Percentiles rank a stretch among this genome's conserved stretches.
Conservation (phyloP, 768 basidiomycete genomes). For the Boletus pseudopeckii region DNA sequence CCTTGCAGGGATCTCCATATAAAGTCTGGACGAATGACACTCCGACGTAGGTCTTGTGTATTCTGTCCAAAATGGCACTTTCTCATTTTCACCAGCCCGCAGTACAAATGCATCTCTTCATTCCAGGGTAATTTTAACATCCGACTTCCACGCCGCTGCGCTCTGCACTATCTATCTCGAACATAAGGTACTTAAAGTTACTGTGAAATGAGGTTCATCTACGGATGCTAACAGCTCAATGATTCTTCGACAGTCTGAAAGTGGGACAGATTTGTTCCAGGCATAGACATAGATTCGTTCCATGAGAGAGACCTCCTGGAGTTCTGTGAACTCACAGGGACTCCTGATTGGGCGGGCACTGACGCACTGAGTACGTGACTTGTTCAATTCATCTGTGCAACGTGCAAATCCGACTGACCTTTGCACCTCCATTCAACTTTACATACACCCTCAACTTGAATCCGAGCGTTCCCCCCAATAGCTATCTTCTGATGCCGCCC, state of each 20-base stretch:
- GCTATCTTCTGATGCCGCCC: too few relatives aligned
- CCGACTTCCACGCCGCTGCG: slow-evolving; percentile 8
- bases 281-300: slow-evolving; percentile 16
- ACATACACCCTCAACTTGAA: too few relatives aligned
- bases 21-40: slow-evolving; percentile 20
- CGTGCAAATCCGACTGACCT: not conserved
- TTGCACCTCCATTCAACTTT: slow-evolving; percentile 6
- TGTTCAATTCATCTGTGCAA: not conserved
- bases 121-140: too few relatives aligned
- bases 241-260: slow-evolving; percentile 10
- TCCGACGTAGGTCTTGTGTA: slow-evolving; percentile 1
- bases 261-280: slow-evolving; percentile 11
- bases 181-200: slow-evolving; percentile 16
- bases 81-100: not conserved
- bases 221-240: too few relatives aligned
- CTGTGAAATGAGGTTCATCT: not conserved
- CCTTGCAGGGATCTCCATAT: too few relatives aligned
- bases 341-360: slow-evolving; percentile 10
- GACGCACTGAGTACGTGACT: slow-evolving; percentile 9
- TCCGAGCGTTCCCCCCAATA: too few relatives aligned
- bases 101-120: not conserved
- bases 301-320: slow-evolving; percentile 14
- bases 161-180: slow-evolving; percentile 1
- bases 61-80: too few relatives aligned
- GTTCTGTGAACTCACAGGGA: slow-evolving; percentile 8